phyloP scores from a whole-genome alignment of 169 alveolate species.

The Plasmodium cynomolgi region DNA sequence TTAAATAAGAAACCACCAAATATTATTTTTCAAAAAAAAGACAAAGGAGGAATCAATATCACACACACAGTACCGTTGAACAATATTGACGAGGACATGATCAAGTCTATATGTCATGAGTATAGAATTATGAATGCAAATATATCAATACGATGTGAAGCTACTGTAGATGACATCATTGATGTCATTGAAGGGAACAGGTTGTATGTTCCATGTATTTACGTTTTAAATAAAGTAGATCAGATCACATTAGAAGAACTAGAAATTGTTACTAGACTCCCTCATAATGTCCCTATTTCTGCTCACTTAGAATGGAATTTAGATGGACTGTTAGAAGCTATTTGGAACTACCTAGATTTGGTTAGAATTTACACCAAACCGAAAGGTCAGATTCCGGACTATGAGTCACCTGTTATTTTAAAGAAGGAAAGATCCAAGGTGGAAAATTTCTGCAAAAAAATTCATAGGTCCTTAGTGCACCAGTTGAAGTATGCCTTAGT shows the following conservation, averaged over 20 bases:
- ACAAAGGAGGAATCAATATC: constrained; percentile 86
- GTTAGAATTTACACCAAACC: constrained; percentile 99
- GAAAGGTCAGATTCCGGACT: constrained; percentile 97
- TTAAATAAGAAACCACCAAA: constrained; percentile 96
- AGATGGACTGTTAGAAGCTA: constrained; percentile 96
- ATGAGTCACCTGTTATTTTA: constrained; percentile 95
- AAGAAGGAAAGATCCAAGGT: constrained; percentile 87
- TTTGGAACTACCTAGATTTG: constrained; percentile 97
- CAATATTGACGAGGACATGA: constrained; percentile 84
- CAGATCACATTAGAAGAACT: constrained; percentile 91
- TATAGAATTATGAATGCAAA: constrained; percentile 96
- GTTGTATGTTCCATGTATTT: constrained; percentile 94
- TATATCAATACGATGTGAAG: constrained; percentile 93
- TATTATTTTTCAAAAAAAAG: constrained; percentile 82
- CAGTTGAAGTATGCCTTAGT: constrained; percentile 97
- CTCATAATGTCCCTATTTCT: constrained; percentile 96
- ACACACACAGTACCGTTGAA: constrained; percentile 85
- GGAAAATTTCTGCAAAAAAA: constrained; percentile 87
- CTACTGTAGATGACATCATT: constrained; percentile 97
- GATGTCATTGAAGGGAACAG: constrained; percentile 98
- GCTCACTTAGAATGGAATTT: constrained; percentile 95
- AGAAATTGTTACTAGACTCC: constrained; percentile 93
- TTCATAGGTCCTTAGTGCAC: constrained; percentile 87
- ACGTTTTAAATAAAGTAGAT: constrained; percentile 95
- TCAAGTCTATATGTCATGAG: constrained; percentile 90